phyloP scores from a whole-genome alignment of 2,329 filamentous ascomycete species.

The Leptoxyphium fumago region DNA sequence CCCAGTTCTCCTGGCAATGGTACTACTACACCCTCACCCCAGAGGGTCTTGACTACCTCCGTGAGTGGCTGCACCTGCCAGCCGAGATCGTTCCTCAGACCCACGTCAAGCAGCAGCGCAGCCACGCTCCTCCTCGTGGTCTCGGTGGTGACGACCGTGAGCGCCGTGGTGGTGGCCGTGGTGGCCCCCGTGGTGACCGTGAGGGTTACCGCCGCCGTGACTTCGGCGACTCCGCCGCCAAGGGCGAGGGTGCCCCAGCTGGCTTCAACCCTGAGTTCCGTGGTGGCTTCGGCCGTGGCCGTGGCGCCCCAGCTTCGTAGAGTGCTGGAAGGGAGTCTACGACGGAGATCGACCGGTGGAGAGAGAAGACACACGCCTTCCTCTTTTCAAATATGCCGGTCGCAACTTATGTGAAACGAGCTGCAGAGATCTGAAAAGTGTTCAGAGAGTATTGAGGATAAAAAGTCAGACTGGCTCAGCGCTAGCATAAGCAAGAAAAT shows the following conservation, averaged over 20 bases:
- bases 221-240: conserved; percentile 39
- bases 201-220: conserved; percentile 90
- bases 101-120: conserved; percentile 99
- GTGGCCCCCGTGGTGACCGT: conserved; percentile 58
- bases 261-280: conserved; percentile 78
- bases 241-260: conserved; percentile 84
- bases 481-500: conserved; percentile 13
- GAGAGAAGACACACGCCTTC: neutral
- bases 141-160: conserved; percentile 74
- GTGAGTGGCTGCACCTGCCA: conserved; percentile 99
- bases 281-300: conserved; percentile 43
- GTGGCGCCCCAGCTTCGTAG: conserved; percentile 46
- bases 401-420: neutral
- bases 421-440: neutral
- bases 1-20: conserved; percentile 99
- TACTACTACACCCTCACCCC: conserved; percentile 99
- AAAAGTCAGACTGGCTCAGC: neutral
- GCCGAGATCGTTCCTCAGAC: conserved; percentile 98
- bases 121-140: conserved; percentile 91
- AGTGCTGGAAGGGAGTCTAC: conserved; percentile 4
- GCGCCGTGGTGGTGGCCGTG: conserved; percentile 65
- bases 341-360: neutral
- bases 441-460: conserved; percentile 1
- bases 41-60: conserved; percentile 99
- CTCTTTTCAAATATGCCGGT: neutral